Evolutionary conservation across 257 asterid genomes (phyloP).

Genomic region (Jasminum sambac): DNA sequence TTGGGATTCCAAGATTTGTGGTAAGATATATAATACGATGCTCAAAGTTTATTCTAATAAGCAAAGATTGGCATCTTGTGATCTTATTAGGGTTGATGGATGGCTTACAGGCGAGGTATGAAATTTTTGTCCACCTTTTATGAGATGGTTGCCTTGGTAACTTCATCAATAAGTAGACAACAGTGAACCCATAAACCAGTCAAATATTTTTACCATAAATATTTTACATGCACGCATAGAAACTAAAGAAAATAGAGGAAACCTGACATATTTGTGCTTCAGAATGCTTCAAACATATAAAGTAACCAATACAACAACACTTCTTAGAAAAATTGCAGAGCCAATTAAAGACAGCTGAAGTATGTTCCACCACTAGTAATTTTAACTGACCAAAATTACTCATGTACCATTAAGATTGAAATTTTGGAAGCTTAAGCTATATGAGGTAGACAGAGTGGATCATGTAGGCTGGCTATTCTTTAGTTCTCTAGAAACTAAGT

Average conservation of each 20-base stretch:
- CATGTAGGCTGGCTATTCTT: background rate
- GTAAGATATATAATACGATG: constrained; percentile 34
- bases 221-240: background rate
- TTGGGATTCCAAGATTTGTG: constrained; percentile 14
- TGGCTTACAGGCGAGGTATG: background rate
- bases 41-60: constrained; percentile 42
- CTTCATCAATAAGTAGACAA: background rate
- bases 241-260: background rate
- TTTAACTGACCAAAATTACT: background rate
- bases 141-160: background rate
- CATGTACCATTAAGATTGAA: background rate
- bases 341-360: background rate
- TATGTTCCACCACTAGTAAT: background rate
- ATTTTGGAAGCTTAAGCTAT: background rate
- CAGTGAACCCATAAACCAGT: background rate
- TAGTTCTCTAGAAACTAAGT: too few species aligned
- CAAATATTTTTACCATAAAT: background rate
- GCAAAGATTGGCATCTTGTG: constrained; percentile 10
- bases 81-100: background rate
- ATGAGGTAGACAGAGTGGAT: background rate
- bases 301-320: background rate
- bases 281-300: background rate
- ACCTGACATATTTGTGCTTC: background rate
- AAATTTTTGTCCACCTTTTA: background rate
- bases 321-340: background rate